Evolutionary conservation across 345 rosid genomes (phyloP).

Genomic region (Eutrema heterophyllum): DNA sequence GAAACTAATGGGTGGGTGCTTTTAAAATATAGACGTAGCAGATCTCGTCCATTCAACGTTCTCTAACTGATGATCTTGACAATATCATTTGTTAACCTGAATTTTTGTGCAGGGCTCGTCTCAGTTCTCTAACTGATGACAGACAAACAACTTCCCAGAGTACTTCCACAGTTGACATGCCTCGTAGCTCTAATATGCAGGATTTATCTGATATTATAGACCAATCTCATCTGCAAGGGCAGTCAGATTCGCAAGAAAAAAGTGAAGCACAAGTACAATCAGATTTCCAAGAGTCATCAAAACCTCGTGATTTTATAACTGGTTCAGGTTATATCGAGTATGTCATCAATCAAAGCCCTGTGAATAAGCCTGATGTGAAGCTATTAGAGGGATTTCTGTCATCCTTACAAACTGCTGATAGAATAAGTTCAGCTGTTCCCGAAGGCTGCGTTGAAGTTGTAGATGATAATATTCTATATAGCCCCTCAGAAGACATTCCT

Average conservation of each 20-base stretch:
- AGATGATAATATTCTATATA: constrained; percentile 32
- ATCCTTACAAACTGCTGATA: constrained; percentile 33
- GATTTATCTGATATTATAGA: constrained; percentile 20
- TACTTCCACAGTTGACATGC: constrained; percentile 32
- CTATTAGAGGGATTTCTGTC: constrained; percentile 43
- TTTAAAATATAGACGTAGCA: background rate
- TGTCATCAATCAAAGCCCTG: constrained; percentile 46
- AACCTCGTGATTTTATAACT: constrained; percentile 53
- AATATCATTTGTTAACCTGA: background rate
- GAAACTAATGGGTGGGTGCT: constrained; percentile 31
- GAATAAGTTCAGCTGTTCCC: constrained; percentile 36
- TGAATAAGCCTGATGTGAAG: constrained; percentile 44
- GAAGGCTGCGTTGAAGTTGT: constrained; percentile 32
- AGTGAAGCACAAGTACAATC: constrained; percentile 25
- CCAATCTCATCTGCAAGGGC: constrained; percentile 25
- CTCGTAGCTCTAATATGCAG: constrained; percentile 30
- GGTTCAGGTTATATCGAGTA: constrained; percentile 64
- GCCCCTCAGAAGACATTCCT: constrained; percentile 40
- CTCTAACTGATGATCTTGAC: too few relatives aligned
- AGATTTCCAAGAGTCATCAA: constrained; percentile 34
- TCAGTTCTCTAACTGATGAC: constrained; percentile 25
- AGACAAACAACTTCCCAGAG: constrained; percentile 25
- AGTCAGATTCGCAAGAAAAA: constrained; percentile 12
- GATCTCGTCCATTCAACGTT: constrained; percentile 3
- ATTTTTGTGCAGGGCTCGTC: constrained; percentile 16